phyloP scores from a whole-genome alignment of 768 basidiomycete species.

The Trametes meyenii region DNA sequence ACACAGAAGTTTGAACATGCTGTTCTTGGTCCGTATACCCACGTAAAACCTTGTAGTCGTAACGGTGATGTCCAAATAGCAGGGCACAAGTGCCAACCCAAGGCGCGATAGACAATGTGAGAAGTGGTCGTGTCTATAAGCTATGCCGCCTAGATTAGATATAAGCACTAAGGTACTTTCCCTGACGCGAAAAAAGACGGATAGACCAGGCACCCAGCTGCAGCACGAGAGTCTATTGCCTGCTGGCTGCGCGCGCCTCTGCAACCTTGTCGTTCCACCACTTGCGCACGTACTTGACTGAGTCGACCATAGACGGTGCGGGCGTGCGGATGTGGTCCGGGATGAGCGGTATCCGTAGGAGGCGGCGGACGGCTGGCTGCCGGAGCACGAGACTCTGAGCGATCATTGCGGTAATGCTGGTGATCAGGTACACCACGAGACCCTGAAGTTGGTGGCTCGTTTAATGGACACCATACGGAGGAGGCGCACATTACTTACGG shows the following conservation, averaged over 20 bases:
- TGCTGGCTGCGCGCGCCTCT: constrained; percentile 1
- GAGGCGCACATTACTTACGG: constrained; percentile 48
- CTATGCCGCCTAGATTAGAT: constrained; percentile 12
- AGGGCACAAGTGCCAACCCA: too few relatives aligned
- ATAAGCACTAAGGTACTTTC: constrained; percentile 20
- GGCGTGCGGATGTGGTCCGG: constrained; percentile 23
- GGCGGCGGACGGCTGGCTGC: constrained; percentile 42
- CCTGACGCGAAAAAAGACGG: background rate
- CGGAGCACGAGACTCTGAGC: constrained; percentile 53
- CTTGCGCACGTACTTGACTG: constrained; percentile 22
- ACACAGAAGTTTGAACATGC: too few relatives aligned
- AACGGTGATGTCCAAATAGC: too few relatives aligned
- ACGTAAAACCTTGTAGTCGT: too few relatives aligned
- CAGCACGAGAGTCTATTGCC: background rate
- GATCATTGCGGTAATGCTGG: constrained; percentile 49
- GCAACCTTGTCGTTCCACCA: constrained; percentile 24
- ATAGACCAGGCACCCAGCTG: background rate
- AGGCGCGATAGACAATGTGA: background rate
- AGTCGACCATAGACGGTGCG: constrained; percentile 34
- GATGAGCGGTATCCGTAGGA: constrained; percentile 39
- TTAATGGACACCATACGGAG: background rate
- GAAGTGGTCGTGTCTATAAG: constrained; percentile 15
- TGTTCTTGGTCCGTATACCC: too few relatives aligned
- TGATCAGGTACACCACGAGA: constrained; percentile 58
- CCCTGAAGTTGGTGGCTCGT: constrained; percentile 42